Evolutionary conservation across 352 stramenopile genomes (phyloP).

Genomic region (Phytophthora hibernalis): DNA sequence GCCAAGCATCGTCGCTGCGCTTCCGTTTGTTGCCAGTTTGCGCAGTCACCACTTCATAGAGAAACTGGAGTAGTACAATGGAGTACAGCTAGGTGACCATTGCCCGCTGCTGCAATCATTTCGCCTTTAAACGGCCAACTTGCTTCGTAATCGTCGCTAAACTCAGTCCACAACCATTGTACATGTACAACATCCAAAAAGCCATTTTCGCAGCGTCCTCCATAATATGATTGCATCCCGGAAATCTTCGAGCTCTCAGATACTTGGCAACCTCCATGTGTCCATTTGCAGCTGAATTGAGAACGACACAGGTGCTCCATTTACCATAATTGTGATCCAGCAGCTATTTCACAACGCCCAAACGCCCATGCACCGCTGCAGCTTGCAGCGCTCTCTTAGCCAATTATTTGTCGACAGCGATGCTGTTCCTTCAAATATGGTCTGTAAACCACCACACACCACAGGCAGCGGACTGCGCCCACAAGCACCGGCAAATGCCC

Average conservation of each 20-base stretch:
- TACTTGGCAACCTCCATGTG: constrained; percentile 7
- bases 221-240: constrained; percentile 34
- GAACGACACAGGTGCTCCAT: neutral
- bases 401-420: neutral
- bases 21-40: neutral
- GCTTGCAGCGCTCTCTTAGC: neutral
- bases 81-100: too few relatives aligned
- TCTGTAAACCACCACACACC: constrained; percentile 20
- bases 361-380: neutral
- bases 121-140: neutral
- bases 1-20: neutral
- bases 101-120: neutral
- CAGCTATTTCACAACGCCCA: constrained; percentile 1
- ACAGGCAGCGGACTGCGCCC: constrained; percentile 1
- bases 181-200: neutral
- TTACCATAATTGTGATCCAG: neutral
- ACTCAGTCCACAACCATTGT: constrained; percentile 7
- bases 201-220: constrained; percentile 27
- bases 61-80: too few relatives aligned
- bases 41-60: too few relatives aligned
- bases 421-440: neutral
- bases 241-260: constrained; percentile 7
- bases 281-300: constrained; percentile 1
- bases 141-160: neutral
- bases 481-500: constrained; percentile 3